Conservation (phyloP, 164 flowering plant species). For the Sedum album region DNA sequence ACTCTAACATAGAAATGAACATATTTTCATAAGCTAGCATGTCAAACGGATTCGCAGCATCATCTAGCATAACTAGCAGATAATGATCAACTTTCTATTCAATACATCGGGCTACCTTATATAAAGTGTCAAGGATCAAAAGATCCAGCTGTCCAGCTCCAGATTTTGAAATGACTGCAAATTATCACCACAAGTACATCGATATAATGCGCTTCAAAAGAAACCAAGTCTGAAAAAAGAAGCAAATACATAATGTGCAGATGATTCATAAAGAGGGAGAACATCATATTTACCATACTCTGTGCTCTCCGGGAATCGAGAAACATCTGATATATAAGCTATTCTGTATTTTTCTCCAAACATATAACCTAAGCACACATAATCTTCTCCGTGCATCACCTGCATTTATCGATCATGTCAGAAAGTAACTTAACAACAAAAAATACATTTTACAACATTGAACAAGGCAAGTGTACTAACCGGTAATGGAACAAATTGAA, state of each 20-base stretch:
- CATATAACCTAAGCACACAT: conserved; percentile 81
- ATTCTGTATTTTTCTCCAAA: conserved; percentile 74
- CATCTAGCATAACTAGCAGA: neutral
- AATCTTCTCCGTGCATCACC: conserved; percentile 99
- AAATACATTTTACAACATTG: neutral
- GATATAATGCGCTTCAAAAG: neutral
- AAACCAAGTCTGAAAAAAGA: neutral
- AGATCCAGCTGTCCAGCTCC: conserved; percentile 87
- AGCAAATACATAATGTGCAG: neutral
- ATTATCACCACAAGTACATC: neutral
- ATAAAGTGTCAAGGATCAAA: conserved; percentile 83
- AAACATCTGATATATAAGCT: conserved; percentile 94
- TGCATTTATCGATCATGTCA: conserved; percentile 17
- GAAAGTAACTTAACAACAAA: neutral
- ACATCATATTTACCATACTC: conserved; percentile 55
- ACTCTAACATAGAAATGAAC: neutral
- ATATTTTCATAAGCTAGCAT: neutral
- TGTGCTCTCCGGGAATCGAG: conserved; percentile 64
- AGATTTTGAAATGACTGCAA: conserved; percentile 78
- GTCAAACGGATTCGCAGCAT: neutral
- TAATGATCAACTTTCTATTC: neutral
- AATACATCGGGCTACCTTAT: conserved; percentile 39
- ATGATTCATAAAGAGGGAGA: neutral
- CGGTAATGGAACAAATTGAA: conserved; percentile 81
- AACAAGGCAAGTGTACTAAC: conserved; percentile 38